Conservation (phyloP, 345 rosid species). For the Syzygium aromaticum region DNA sequence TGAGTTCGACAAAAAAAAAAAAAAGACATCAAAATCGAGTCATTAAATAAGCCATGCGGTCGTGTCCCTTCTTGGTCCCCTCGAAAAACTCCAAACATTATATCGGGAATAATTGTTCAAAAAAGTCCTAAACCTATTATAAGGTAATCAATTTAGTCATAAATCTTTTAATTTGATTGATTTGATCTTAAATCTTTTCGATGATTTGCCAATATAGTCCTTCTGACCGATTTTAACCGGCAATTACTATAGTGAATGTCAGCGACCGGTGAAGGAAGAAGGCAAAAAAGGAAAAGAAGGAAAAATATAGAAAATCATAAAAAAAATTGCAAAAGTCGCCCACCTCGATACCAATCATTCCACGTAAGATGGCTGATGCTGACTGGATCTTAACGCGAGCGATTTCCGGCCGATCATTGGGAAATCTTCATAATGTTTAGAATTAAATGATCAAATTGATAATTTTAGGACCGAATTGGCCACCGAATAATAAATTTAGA, state of each 20-base stretch:
- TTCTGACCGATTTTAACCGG: background rate
- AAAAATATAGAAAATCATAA: no score
- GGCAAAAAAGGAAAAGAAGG: no score
- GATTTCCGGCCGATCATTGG: background rate
- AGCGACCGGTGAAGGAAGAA: no score
- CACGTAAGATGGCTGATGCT: accelerated
- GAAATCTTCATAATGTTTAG: background rate
- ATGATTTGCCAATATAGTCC: background rate
- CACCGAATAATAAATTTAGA: accelerated
- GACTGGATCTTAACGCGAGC: accelerated
- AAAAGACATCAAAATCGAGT: background rate
- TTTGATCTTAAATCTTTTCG: background rate
- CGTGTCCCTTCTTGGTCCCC: background rate
- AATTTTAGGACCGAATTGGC: accelerated
- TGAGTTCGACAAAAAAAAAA: no score
- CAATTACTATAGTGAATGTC: no score
- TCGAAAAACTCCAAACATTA: background rate
- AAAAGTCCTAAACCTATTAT: background rate
- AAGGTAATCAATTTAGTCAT: accelerated
- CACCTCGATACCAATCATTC: accelerated
- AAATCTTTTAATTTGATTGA: background rate
- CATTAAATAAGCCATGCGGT: background rate
- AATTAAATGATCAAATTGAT: background rate
- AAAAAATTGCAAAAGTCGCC: no score
- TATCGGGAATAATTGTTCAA: background rate